Evolutionary conservation across 129 eudicot species (phyloP).

Genomic region (Heracleum sosnowskyi): DNA sequence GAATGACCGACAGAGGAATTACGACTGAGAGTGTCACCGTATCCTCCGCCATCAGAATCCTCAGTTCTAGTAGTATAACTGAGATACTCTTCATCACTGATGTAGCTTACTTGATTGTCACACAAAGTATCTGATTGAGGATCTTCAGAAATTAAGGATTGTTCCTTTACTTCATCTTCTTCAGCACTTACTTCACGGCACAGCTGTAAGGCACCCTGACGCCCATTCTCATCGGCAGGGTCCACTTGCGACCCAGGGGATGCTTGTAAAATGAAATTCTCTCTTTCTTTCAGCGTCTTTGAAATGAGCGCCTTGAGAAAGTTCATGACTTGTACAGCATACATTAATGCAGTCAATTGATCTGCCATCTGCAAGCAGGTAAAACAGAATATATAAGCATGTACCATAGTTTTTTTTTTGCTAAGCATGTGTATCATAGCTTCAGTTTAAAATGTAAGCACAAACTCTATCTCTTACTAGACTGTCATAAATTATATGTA

Average conservation of each 20-base stretch:
- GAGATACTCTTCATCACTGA: conserved; percentile 29
- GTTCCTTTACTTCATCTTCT: conserved; percentile 19
- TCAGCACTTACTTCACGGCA: conserved; percentile 14
- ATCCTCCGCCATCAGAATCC: conserved; percentile 39
- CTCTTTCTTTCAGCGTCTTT: conserved; percentile 55
- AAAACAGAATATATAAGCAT: neutral
- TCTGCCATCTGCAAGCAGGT: conserved; percentile 57
- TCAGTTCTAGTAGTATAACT: conserved; percentile 29
- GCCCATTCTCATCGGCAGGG: conserved; percentile 51
- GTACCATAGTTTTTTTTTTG: no score
- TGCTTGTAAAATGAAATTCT: conserved; percentile 37
- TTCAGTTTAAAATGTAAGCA: neutral
- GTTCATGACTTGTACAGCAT: conserved; percentile 93
- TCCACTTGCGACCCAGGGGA: conserved; percentile 29
- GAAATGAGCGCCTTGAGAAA: conserved; percentile 75
- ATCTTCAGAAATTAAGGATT: conserved; percentile 25
- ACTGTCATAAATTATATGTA: neutral
- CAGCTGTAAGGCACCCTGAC: conserved; percentile 41
- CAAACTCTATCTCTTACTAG: neutral
- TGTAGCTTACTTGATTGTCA: conserved; percentile 13
- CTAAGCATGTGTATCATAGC: neutral
- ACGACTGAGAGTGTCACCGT: conserved; percentile 22
- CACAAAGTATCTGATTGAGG: conserved; percentile 21
- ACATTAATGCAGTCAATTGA: conserved; percentile 77
- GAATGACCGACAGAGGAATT: conserved; percentile 4